Percentiles rank a stretch among this genome's conserved stretches.
Evolutionary conservation across 345 rosid genomes (phyloP).

Genomic region (Turnera subulata): DNA sequence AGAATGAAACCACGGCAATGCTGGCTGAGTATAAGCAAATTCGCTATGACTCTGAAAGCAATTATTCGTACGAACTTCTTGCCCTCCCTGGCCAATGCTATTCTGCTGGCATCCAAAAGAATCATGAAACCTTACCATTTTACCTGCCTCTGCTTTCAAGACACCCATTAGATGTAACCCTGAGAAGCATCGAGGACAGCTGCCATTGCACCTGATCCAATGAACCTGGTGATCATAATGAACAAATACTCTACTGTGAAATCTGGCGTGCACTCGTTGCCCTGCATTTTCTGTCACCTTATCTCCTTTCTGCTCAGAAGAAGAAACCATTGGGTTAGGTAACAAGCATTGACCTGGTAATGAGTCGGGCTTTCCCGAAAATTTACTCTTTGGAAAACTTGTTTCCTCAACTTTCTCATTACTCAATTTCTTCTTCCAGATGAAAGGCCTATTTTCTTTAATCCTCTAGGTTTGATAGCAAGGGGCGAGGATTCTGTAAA

Average conservation of each 20-base stretch:
- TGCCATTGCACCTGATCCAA: neutral
- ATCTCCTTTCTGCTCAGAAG: neutral
- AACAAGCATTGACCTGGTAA: conserved; percentile 3
- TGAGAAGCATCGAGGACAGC: neutral
- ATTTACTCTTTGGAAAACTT: conserved; percentile 3
- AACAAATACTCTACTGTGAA: conserved; percentile 1
- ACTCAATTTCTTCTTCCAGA: neutral
- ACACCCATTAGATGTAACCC: neutral
- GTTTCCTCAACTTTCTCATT: neutral
- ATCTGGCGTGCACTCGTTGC: neutral
- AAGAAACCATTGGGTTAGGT: conserved; percentile 4
- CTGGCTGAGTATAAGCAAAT: neutral
- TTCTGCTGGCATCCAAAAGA: too few species aligned
- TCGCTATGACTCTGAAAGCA: too few species aligned
- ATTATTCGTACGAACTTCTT: too few species aligned
- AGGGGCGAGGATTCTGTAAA: too few species aligned
- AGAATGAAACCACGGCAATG: too few species aligned
- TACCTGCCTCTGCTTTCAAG: too few species aligned
- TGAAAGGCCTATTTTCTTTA: too few species aligned
- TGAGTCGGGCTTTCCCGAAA: neutral
- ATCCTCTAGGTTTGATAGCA: too few species aligned
- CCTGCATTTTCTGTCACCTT: neutral
- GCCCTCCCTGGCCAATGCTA: too few species aligned
- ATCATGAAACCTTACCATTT: too few species aligned
- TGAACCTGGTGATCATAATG: neutral